A percentile compares a stretch with the other conserved stretches of the same genome.
These are phyloP conservation scores for Streptanthus diversifolius DNA, from an alignment of 345 rosid genomes.

Conservation along the genomic window DNA sequence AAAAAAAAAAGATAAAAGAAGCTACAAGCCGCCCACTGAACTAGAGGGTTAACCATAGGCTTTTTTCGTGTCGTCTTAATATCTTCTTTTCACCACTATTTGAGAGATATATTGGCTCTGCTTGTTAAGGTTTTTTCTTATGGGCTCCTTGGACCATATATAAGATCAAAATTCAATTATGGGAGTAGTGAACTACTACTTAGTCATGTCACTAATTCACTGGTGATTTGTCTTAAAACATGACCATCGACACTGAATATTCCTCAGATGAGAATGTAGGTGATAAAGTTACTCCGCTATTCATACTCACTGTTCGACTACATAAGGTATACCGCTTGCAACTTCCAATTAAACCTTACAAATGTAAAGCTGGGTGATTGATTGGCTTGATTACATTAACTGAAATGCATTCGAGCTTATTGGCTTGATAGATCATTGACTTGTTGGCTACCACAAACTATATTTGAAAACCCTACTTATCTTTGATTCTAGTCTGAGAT, in stretches of 20 bases:
- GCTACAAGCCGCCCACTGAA: constrained; percentile 8
- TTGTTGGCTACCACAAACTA: neutral
- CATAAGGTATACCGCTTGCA: neutral
- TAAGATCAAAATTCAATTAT: neutral
- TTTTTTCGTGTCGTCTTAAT: too few species aligned
- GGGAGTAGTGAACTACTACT: too few species aligned
- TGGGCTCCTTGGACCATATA: too few species aligned
- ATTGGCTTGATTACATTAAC: neutral
- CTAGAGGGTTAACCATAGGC: constrained; percentile 3
- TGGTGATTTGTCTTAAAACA: constrained; percentile 46
- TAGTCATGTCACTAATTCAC: too few species aligned
- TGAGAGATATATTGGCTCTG: neutral
- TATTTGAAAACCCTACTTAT: neutral
- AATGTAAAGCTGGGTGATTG: neutral
- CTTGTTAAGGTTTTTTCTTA: too few species aligned
- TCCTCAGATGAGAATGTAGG: neutral
- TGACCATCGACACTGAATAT: neutral
- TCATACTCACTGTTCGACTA: neutral
- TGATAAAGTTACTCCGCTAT: neutral
- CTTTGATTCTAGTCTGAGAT: neutral
- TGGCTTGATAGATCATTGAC: too few species aligned
- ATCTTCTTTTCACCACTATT: neutral
- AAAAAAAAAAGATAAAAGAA: neutral
- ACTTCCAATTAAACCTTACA: too few species aligned
- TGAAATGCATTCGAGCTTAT: neutral